Base-by-base conservation (phyloP, 257 asterid genomes). In the Solanum arcanum region DNA sequence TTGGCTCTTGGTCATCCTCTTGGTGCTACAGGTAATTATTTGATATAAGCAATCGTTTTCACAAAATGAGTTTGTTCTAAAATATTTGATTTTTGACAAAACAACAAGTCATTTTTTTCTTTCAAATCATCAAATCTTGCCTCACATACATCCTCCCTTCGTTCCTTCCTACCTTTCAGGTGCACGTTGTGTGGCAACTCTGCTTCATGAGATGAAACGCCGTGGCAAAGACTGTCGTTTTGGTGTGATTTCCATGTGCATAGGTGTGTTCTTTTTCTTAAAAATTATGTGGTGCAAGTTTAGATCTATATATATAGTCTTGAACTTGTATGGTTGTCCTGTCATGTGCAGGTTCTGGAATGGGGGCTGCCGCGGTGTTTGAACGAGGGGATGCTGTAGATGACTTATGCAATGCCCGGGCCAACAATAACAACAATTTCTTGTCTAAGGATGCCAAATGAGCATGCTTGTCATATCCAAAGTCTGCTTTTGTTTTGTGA, bases 361-460 rank as follows among this genome's bases (percentile, higher is more conserved):
- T 96, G 99, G 99, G 99, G 27, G 98, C 99, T 87, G 99, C 99
- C 77, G 99, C 98, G 23, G 98, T 96, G 37, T 93, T 96, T 76
- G 98, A 96, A 85, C 91, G 98, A 91, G 98, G 98, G 84, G 98
- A 96, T 86, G 92, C 89, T 12, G 91, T 84, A n/a, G 98, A 94
- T 86, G 93, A 91, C 62, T 90, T 94, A 37, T 90, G 93, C 88
- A 91, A 92, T 62, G 92, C 93, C 25, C 92, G 90, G 5, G 73
- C 84, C 12, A 89, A 44, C 80, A 31, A 66, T 66, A 89, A 74
- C 37, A 84, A 47, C 90, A 90, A 56, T 52, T 88, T 88, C 87
- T 89, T 90, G 69, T 92, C 93, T 23, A 90, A 89, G 88, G 94
- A 90, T 80, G 92, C 94, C 35, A 89, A 64, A 35, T 92, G 68